Conservation (phyloP, 2,329 filamentous ascomycete genomes). For the Ophiostoma sp. region DNA sequence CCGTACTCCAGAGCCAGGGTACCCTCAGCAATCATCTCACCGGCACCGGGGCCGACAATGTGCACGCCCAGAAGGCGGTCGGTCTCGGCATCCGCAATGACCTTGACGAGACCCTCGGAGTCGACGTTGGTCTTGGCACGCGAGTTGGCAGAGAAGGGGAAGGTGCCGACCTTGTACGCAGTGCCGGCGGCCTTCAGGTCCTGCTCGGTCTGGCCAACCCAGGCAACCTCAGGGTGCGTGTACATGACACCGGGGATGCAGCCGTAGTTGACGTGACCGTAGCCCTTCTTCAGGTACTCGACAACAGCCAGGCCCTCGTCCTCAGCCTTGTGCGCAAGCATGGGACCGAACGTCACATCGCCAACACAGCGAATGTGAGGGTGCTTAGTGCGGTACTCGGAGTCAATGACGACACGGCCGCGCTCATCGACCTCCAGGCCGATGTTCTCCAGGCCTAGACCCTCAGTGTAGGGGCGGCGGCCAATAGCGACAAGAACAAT, state of each 20-base stretch:
- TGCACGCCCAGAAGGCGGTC: slow-evolving; percentile 93
- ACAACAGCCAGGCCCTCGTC: slow-evolving; percentile 93
- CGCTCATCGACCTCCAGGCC: slow-evolving; percentile 88
- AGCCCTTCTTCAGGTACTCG: slow-evolving; percentile 96
- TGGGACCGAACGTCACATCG: slow-evolving; percentile 93
- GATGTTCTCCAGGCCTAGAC: slow-evolving; percentile 89
- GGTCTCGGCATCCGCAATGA: slow-evolving; percentile 92
- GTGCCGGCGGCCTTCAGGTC: slow-evolving; percentile 86
- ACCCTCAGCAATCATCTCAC: slow-evolving; percentile 99
- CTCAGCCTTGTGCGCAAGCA: slow-evolving; percentile 99
- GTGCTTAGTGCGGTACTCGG: slow-evolving; percentile 96
- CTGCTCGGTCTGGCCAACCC: slow-evolving; percentile 96
- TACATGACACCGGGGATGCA: slow-evolving; percentile 99
- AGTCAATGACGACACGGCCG: slow-evolving; percentile 93
- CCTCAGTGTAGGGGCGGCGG: slow-evolving; percentile 86
- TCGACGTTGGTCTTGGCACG: slow-evolving; percentile 98
- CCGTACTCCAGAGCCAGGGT: slow-evolving; percentile 95
- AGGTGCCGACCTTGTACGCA: slow-evolving; percentile 87
- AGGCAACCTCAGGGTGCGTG: slow-evolving; percentile 95
- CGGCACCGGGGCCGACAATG: slow-evolving; percentile 92
- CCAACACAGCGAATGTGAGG: slow-evolving; percentile 96
- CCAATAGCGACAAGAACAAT: slow-evolving; percentile 96
- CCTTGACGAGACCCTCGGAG: slow-evolving; percentile 93
- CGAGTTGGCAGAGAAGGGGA: slow-evolving; percentile 98
- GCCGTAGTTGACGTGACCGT: slow-evolving; percentile 98